Conservation (phyloP, 345 rosid species). For the Salix viminalis region DNA sequence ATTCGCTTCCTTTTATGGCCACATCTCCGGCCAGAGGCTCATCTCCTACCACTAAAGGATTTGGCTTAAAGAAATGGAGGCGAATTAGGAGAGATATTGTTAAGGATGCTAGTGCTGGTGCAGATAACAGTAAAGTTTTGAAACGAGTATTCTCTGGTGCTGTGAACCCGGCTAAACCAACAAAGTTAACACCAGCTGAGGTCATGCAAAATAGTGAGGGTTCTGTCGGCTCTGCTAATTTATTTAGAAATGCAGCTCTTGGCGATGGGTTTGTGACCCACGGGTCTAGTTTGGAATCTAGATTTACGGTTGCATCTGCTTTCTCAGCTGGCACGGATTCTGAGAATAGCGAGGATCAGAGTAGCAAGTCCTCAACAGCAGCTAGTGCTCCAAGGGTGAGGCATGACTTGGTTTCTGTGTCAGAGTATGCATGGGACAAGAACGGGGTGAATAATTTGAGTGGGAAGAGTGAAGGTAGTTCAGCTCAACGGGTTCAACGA, state of each 20-base stretch:
- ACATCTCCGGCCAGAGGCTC: slow-evolving; percentile 28
- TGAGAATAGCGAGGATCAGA: slow-evolving; percentile 59
- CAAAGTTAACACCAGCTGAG: slow-evolving; percentile 26
- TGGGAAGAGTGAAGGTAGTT: slow-evolving; percentile 42
- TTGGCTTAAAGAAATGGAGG: slow-evolving; percentile 83
- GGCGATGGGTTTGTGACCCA: slow-evolving; percentile 27
- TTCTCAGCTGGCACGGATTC: slow-evolving; percentile 49
- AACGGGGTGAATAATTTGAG: slow-evolving; percentile 38
- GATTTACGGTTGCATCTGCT: slow-evolving; percentile 45
- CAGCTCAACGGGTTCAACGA: slow-evolving; percentile 43
- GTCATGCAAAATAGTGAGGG: slow-evolving; percentile 38
- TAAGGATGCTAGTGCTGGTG: slow-evolving; percentile 38
- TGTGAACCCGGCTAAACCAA: slow-evolving; percentile 39
- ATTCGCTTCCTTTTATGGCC: slow-evolving; percentile 14
- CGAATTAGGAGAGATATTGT: slow-evolving; percentile 57
- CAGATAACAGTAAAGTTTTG: slow-evolving; percentile 48
- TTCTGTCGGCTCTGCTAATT: slow-evolving; percentile 39
- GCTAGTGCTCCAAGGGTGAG: slow-evolving; percentile 55
- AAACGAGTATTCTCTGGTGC: slow-evolving; percentile 60
- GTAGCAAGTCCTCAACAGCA: slow-evolving; percentile 81
- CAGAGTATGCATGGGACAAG: slow-evolving; percentile 37
- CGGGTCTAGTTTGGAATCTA: slow-evolving; percentile 46
- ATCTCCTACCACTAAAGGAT: slow-evolving; percentile 46
- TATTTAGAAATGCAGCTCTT: slow-evolving; percentile 25
- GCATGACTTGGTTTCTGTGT: slow-evolving; percentile 37